Conservation (phyloP, 1,284 basidiomycete genomes). For the Lentinus polychrous region DNA sequence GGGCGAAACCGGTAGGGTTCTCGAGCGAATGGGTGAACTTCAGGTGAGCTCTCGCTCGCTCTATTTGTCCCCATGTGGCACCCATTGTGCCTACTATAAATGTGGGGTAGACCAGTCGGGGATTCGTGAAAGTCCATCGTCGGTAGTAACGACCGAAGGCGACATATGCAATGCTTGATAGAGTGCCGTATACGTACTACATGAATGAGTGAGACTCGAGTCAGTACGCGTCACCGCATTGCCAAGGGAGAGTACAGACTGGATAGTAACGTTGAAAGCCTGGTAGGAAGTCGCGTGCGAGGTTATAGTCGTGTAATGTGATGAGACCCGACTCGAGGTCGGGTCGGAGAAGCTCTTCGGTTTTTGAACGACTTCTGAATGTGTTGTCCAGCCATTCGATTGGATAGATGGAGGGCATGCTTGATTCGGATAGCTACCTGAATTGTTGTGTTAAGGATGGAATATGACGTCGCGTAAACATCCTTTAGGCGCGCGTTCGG, state of each 20-base stretch:
- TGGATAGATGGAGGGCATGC: background rate
- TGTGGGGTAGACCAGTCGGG: slow-evolving; percentile 10
- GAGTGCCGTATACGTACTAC: slow-evolving; percentile 19
- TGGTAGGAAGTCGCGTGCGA: slow-evolving; percentile 44
- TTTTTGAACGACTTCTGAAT: slow-evolving; percentile 28
- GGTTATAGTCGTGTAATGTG: slow-evolving; percentile 46
- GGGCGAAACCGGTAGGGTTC: slow-evolving; percentile 34
- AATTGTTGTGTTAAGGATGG: background rate
- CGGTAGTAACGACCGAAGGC: slow-evolving; percentile 10
- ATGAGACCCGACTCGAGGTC: slow-evolving; percentile 52
- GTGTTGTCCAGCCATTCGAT: slow-evolving; percentile 33
- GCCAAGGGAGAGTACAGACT: slow-evolving; percentile 24
- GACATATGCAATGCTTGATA: slow-evolving; percentile 15
- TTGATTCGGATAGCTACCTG: background rate
- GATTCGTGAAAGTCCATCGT: slow-evolving; percentile 6
- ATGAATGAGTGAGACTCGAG: slow-evolving; percentile 3
- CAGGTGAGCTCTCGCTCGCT: slow-evolving; percentile 17
- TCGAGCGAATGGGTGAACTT: slow-evolving; percentile 31
- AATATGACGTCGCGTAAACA: background rate
- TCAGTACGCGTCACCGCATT: slow-evolving; percentile 2
- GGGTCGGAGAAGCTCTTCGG: slow-evolving; percentile 44
- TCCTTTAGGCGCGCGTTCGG: too few relatives aligned
- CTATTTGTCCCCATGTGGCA: slow-evolving; percentile 15
- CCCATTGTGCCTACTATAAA: slow-evolving; percentile 14
- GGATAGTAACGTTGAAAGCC: slow-evolving; percentile 35